Evolutionary conservation across 108 stramenopile genomes (phyloP), one percentile per base, ranked within the genome.

Genomic region (Pseudonitzschia delicatissima): DNA sequence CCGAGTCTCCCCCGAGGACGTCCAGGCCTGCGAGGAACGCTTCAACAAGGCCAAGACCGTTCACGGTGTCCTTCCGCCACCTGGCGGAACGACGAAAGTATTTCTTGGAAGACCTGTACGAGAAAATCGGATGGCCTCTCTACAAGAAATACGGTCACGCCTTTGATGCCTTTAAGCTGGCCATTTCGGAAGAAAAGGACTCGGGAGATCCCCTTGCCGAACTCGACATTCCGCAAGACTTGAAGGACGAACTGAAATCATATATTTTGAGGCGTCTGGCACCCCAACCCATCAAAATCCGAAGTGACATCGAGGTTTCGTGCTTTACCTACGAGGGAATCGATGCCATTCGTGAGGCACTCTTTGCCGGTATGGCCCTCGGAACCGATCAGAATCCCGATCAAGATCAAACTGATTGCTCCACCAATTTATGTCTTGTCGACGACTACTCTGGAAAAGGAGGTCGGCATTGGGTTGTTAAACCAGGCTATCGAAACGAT

Each of bases 291-390:
- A 94, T 97, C 74, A 98, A 99, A 85, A 92, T 99, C 57, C 95
- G 99, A 44, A 90, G 95, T 34, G 98, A 98, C 73, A 90, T 99
- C 59, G 97, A 99, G 76, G 97, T 99, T 18, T 94, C 94, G 2
- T 98, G 98, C 90, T 98, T 97, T 82, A 93, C 92, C 2, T 97
- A 98, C 74, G 98, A 96, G 69, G 99, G 99, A 12, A 98, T 98
- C 65, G 97, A 98, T 74, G 98, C 99, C 57, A 96, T 99, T 57
- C 91, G 92, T 21, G 97, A 90, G 28, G 97, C 97, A 27, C 84
- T 99, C 51, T 86, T 94, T 68, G 94, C 92, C 8, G 99, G 98
- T 47, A 96, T 96, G 82, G 93, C 82, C 25, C 72, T 87, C 2
- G 81, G 82, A n/a, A 86, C 86, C 6, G 87, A 89, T 15, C 78